Base-by-base conservation (phyloP, 169 alveolate species). In the Babesia bovis region DNA sequence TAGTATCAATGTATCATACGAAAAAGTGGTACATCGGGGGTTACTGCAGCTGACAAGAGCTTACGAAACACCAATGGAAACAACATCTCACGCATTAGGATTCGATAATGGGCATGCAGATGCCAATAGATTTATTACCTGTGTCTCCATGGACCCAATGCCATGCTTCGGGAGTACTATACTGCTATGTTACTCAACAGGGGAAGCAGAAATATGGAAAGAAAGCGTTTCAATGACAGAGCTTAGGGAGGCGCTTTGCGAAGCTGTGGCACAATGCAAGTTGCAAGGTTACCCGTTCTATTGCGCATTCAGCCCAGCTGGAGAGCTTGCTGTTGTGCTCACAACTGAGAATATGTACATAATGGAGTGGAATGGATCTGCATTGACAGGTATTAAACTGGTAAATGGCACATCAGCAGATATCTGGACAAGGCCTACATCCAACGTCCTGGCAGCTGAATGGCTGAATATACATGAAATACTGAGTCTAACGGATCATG, bases 401-500 rank as follows among this genome's bases (percentile, higher is more conserved):
- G 66, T 56, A 21, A 59, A 49, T 4, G 69, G 66, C 23, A 51
- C 69, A 6, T 28, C 49, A 5, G 66, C 69, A 12, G 66, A 52
- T 67, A 32, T 67, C 15, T 67, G 78, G 68, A 4, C 69, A 6
- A 19, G 53, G 35, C 35, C 78, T 0, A 4, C 32, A 12, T 21
- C 56, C 0, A n/a, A 25, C 2, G 58, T 67, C 21, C 69, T 67
- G 15, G 78, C 78, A 35, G 78, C 68, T 4, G 78, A 52, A 33
- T 67, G 78, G 78, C 36, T 67, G 25, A 67, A 67, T 26, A 32
- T 36, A 26, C 78, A 67, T 32, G 78, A 67, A 38, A 26, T 67
- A 9, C n/a, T 67, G 49, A 67, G 78, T 25, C 57, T 67, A 7
- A 9, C 78, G 10, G 78, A 67, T 10, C 35, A 67, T 32, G 68